Evolutionary conservation across 495 filamentous ascomycete species (phyloP).

Genomic region (Jackrogersella minutella): DNA sequence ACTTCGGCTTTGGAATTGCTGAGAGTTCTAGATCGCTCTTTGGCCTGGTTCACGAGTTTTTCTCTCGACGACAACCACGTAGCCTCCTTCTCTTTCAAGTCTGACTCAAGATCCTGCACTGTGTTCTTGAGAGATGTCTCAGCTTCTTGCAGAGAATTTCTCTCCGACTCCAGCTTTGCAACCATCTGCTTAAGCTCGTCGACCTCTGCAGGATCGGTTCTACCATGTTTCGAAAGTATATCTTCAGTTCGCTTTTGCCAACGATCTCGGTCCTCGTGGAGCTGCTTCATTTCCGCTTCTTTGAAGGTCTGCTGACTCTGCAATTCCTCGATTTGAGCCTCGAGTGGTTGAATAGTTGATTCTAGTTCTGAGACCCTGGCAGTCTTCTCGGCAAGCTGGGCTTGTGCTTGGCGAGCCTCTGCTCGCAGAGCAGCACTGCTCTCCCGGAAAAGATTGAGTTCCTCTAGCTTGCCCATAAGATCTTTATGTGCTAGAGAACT

Average conservation of each 20-base stretch:
- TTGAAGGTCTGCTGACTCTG: constrained; percentile 80
- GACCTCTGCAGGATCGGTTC: constrained; percentile 89
- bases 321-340: constrained; percentile 77
- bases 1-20: constrained; percentile 54
- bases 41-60: constrained; percentile 58
- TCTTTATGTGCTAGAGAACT: constrained; percentile 80
- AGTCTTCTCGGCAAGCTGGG: constrained; percentile 75
- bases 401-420: constrained; percentile 80
- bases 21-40: constrained; percentile 54
- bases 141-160: constrained; percentile 68
- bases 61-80: constrained; percentile 52
- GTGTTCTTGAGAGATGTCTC: constrained; percentile 67
- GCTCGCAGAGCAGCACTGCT: constrained; percentile 87
- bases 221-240: constrained; percentile 94
- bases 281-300: constrained; percentile 83
- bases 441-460: constrained; percentile 93
- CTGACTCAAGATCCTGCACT: constrained; percentile 54
- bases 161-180: constrained; percentile 71
- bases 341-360: constrained; percentile 80
- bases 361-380: constrained; percentile 76
- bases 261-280: constrained; percentile 86
- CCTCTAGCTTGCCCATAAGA: constrained; percentile 90
- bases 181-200: constrained; percentile 79
- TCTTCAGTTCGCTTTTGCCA: constrained; percentile 94
- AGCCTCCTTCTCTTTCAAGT: constrained; percentile 54